Conservation (phyloP, 2,329 filamentous ascomycete genomes). For the Colletotrichum kahawae region DNA sequence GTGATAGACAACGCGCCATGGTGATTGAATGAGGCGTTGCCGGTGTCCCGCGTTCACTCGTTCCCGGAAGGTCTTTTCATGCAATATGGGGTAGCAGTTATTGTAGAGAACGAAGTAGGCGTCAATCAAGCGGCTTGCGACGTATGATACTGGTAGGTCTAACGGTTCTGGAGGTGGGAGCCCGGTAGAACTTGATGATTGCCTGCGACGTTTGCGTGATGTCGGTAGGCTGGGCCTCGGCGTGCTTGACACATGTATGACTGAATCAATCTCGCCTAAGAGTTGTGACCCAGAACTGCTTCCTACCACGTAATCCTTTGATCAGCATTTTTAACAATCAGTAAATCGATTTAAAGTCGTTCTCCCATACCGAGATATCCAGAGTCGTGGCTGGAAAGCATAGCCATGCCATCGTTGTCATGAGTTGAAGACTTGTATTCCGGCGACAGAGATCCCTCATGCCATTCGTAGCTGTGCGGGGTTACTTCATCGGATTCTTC, state of each 20-base stretch:
- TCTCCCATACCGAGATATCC: constrained; percentile 28
- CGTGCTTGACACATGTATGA: not conserved
- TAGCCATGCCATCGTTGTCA: not conserved
- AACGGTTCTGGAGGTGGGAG: not conserved
- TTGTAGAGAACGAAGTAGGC: constrained; percentile 51
- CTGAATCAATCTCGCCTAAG: constrained; percentile 26
- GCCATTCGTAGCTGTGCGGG: constrained; percentile 24
- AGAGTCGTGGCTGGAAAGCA: constrained; percentile 18
- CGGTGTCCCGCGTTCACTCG: constrained; percentile 25
- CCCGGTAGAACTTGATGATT: not conserved
- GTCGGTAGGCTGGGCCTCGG: not conserved
- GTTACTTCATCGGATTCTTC: constrained; percentile 2
- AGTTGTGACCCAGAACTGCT: constrained; percentile 32
- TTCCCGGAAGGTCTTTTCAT: constrained; percentile 50
- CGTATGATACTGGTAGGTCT: constrained; percentile 7
- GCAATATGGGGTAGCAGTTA: constrained; percentile 49
- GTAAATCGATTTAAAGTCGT: not conserved
- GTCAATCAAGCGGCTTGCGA: constrained; percentile 34
- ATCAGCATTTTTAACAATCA: not conserved
- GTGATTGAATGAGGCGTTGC: not conserved
- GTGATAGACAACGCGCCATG: constrained; percentile 28
- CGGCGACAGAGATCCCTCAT: constrained; percentile 21
- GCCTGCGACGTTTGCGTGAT: not conserved
- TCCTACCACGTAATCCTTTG: not conserved
- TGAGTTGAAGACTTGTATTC: not conserved